Percentiles rank a stretch among this genome's conserved stretches.
phyloP scores from a whole-genome alignment of 2,329 filamentous ascomycete genomes.

The Colletotrichum godetiae region DNA sequence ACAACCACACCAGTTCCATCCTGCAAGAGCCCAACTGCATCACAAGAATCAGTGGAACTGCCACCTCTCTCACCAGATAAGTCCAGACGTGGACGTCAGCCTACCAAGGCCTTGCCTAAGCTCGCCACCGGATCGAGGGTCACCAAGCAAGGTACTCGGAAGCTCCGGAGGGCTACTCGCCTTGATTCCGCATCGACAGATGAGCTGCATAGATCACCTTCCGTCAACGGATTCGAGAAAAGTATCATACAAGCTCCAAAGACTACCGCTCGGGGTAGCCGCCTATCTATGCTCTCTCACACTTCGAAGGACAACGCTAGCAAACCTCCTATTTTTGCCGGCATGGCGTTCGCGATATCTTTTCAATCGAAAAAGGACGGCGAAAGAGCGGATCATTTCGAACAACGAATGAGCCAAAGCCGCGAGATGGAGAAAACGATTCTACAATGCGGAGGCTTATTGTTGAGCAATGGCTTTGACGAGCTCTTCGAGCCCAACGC shows the following conservation, averaged over 20 bases:
- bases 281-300: slow-evolving; percentile 24
- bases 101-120: background rate
- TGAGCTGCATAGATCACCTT: slow-evolving; percentile 57
- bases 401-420: slow-evolving; percentile 51
- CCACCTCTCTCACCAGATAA: slow-evolving; percentile 22
- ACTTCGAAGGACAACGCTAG: slow-evolving; percentile 15
- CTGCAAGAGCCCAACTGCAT: slow-evolving; percentile 49
- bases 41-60: slow-evolving; percentile 43
- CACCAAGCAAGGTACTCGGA: slow-evolving; percentile 36
- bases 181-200: slow-evolving; percentile 59
- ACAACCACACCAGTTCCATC: slow-evolving; percentile 53
- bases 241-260: slow-evolving; percentile 46
- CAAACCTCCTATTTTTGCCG: slow-evolving; percentile 67
- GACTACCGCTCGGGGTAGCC: slow-evolving; percentile 34
- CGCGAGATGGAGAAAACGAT: slow-evolving; percentile 71
- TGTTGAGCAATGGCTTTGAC: slow-evolving; percentile 82
- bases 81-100: slow-evolving; percentile 14
- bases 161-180: slow-evolving; percentile 38
- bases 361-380: slow-evolving; percentile 66
- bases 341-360: slow-evolving; percentile 90
- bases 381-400: slow-evolving; percentile 63
- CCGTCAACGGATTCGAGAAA: slow-evolving; percentile 50
- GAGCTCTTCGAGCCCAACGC: slow-evolving; percentile 74
- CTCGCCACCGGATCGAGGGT: slow-evolving; percentile 8
- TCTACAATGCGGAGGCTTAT: slow-evolving; percentile 74